phyloP scores from a whole-genome alignment of 1,284 basidiomycete genomes.

The Limonomyces culmigenus region DNA sequence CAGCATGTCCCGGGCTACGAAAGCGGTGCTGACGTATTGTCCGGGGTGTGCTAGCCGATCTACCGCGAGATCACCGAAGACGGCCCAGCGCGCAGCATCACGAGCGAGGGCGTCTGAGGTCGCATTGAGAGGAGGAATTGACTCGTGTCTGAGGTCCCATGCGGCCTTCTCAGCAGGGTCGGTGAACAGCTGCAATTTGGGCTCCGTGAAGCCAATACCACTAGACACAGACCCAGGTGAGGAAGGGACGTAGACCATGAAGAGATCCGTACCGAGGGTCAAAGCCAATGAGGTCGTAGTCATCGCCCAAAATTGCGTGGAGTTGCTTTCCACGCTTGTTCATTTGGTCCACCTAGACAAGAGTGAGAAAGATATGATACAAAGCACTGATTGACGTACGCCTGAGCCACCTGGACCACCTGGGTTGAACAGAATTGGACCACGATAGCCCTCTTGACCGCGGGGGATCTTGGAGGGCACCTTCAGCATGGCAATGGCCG shows the following conservation, averaged over 20 bases:
- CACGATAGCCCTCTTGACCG: conserved; percentile 17
- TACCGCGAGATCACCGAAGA: conserved; percentile 4
- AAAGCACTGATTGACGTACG: conserved; percentile 14
- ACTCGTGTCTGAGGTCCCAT: not conserved
- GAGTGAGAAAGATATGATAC: not conserved
- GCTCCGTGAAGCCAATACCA: not conserved
- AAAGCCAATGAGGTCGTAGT: conserved; percentile 32
- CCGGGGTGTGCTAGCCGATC: conserved; percentile 15
- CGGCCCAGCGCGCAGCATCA: not conserved
- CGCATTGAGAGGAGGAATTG: not conserved
- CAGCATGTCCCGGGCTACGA: conserved; percentile 32
- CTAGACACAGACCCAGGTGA: not conserved
- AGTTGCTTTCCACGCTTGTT: conserved; percentile 12
- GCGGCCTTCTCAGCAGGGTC: not conserved
- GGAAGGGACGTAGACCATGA: not conserved
- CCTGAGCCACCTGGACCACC: conserved; percentile 32
- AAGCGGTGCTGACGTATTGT: conserved; percentile 23
- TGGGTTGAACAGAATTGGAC: conserved; percentile 32
- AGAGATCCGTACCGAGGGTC: conserved; percentile 21
- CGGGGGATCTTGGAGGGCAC: conserved; percentile 2
- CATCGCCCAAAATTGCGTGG: conserved; percentile 19
- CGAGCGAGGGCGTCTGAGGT: not conserved
- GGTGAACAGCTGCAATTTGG: not conserved
- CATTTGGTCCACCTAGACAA: not conserved
- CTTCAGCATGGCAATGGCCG: not conserved